Evolutionary conservation across 148 eudicot genomes (phyloP), one percentile per base, ranked within the genome.

Genomic region (Heliamphora exappendiculata): DNA sequence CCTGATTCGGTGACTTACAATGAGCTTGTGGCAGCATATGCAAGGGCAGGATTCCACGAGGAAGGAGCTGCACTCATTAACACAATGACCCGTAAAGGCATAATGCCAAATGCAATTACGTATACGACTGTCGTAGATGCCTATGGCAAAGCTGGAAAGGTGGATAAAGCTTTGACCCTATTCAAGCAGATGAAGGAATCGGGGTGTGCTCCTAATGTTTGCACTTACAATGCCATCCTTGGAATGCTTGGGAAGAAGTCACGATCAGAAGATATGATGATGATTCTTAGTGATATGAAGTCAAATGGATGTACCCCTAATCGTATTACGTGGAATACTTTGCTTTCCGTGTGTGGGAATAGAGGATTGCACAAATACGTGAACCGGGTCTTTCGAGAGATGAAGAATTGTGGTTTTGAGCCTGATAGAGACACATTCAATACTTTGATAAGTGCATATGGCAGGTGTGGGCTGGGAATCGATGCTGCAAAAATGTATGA

Each of bases 341-440:
- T 91, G 87, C 91, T 94, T 76, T 87, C 93, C 5, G 78, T 88
- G 89, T 91, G 95, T 85, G 93, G 93, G 37, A 80, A 80, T 24
- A 84, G 55, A 47, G 98, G 95, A 10, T 85, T 89, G 93, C 90
- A 87, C 70, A 87, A 79, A 76, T 81, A 91, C 72, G 90, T 92
- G 81, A 90, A 80, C 80, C 89, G 75, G 70, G 88, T 94, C 31
- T 87, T 94, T 49, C 89, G 81, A 68, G 97, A 91, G 91, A 94
- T 94, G 98, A 91, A 89, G 84, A 91, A 82, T 45, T 86, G 91
- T 82, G 98, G 97, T 42, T 88, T 94, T 79, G 89, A 94, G 76
- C 98, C 98, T 26, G 87, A 86, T 74, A 83, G 98, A 70, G 98
- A 94, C 78, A 94, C 98, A 1, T 94, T 94, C 75, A 94, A 91